phyloP scores from a whole-genome alignment of 768 basidiomycete genomes.

The Phanerodontia chrysosporium region DNA sequence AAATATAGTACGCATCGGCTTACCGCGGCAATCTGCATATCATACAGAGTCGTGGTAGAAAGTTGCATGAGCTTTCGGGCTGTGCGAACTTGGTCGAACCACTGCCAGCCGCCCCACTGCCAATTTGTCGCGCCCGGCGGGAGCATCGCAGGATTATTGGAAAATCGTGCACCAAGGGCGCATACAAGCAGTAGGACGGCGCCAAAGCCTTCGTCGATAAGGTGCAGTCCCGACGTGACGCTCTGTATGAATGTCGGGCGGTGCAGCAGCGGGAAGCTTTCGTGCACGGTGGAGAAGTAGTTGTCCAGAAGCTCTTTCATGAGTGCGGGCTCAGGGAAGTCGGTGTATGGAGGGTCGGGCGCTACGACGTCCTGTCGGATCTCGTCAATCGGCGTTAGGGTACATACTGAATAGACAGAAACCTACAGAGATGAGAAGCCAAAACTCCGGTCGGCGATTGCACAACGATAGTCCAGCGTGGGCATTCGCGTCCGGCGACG shows the following conservation, averaged over 20 bases:
- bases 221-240: slow-evolving; percentile 34
- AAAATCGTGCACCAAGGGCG: not conserved
- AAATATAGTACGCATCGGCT: slow-evolving; percentile 21
- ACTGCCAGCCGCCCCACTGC: slow-evolving; percentile 42
- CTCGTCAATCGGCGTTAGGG: not conserved
- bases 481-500: not conserved
- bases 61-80: slow-evolving; percentile 43
- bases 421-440: not conserved
- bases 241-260: slow-evolving; percentile 40
- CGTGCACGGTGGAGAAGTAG: slow-evolving; percentile 42
- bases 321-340: slow-evolving; percentile 33
- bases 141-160: slow-evolving; percentile 21
- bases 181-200: slow-evolving; percentile 42
- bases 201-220: slow-evolving; percentile 39
- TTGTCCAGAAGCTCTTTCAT: slow-evolving; percentile 39
- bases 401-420: not conserved
- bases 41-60: slow-evolving; percentile 54
- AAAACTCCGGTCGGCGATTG: not conserved
- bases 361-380: not conserved
- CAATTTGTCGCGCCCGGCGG: slow-evolving; percentile 19
- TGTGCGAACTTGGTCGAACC: slow-evolving; percentile 55
- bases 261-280: slow-evolving; percentile 43
- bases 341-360: slow-evolving; percentile 8
- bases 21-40: slow-evolving; percentile 53
- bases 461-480: not conserved